Base-by-base conservation (phyloP, 2,329 filamentous ascomycete genomes). In the Sporothrix schenckii region DNA sequence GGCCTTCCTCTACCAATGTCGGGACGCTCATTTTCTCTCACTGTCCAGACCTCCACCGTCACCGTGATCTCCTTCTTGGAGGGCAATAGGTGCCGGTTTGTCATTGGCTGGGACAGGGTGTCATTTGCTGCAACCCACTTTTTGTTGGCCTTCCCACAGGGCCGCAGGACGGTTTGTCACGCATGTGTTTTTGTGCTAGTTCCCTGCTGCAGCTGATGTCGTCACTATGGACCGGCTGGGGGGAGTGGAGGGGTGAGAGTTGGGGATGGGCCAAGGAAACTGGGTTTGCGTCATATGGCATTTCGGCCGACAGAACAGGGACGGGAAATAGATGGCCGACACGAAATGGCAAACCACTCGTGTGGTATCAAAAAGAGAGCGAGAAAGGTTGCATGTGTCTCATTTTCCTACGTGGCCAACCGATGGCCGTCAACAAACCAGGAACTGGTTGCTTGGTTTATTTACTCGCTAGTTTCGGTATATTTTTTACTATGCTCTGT, bases 141-240 rank as follows among this genome's bases (percentile, higher is more conserved):
- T 41, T 39, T 58, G 3, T 16, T 66, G 53, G 53, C 53, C 27
- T 30, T 19, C 16, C 14, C 21, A 11, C 24, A n/a, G 10, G 5
- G 4, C 34, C 6, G 19, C 65, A 50, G 27, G 30, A 21, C 24
- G 60, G 13, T 1, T 14, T 65, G 21, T 49, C 61, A 10, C 10
- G 34, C 19, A 5, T 53, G 34, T 24, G 24, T 24, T 24, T 24
- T 7, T 66, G 63, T 66, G 13, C 30, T 27, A 27, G 19, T 56
- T 56, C 52, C 66, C 49, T 68, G 53, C 66, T 30, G 52, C 66
- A 58, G 50, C 34, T 68, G 53, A 68, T 68, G 53, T 70, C 54
- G 53, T 58, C 60, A 66, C 41, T 61, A 39, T 39, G 60, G 58
- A 49, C 34, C 39, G 49, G 53, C 49, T 34, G 24, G 24, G 11